Conservation (phyloP, 2,329 filamentous ascomycete genomes). For the Fusarium sp. region DNA sequence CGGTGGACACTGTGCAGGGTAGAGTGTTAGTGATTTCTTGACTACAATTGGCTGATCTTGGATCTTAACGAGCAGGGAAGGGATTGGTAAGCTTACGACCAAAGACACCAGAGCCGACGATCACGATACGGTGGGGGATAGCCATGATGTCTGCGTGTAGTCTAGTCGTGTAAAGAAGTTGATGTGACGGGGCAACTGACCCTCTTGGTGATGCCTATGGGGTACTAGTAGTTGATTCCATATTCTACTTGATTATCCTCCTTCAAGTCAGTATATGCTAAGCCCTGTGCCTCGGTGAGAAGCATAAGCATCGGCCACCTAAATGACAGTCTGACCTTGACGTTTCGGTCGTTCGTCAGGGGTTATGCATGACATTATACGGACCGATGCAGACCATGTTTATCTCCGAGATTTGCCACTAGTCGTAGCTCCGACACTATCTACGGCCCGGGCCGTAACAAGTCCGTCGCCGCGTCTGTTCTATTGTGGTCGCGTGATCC, state of each 20-base stretch:
- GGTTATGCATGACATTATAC: slow-evolving; percentile 2
- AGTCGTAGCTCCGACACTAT: neutral
- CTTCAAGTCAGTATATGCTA: neutral
- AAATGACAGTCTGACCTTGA: neutral
- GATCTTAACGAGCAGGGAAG: neutral
- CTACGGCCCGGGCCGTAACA: neutral
- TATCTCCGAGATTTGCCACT: neutral
- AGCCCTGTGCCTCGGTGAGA: neutral
- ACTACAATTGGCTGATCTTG: neutral
- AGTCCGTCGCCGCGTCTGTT: neutral
- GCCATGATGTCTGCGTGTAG: neutral
- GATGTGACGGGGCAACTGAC: neutral
- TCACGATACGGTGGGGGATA: neutral
- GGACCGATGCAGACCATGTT: neutral
- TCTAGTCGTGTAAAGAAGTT: neutral
- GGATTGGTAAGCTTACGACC: neutral
- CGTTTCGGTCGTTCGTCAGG: neutral
- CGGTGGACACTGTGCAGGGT: neutral
- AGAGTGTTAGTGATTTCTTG: neutral
- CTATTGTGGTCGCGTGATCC: neutral
- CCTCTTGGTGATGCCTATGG: neutral
- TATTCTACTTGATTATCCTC: neutral
- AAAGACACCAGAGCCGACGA: slow-evolving; percentile 3
- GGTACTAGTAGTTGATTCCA: slow-evolving; percentile 8
- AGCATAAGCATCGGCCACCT: neutral